Conservation (phyloP, 176 grass and related monocot species). For the Eremochloa ophiuroides region DNA sequence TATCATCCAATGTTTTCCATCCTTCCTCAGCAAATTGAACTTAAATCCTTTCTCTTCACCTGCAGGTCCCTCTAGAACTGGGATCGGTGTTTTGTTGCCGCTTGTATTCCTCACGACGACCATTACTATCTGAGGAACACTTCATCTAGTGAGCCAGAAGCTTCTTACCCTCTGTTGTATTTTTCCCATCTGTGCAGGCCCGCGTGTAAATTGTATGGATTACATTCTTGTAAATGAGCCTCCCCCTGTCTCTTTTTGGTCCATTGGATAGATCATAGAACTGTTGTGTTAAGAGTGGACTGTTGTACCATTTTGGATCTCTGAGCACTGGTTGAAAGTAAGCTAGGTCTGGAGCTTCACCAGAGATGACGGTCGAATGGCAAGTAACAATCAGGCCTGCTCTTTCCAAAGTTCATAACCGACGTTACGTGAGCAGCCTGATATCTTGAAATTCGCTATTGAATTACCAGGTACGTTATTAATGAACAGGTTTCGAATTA, state of each 20-base stretch:
- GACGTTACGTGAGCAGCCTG: not conserved
- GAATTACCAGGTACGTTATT: not conserved
- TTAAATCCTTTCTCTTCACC: not conserved
- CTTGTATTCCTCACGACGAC: slow-evolving; percentile 24
- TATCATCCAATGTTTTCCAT: not conserved
- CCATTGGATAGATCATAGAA: slow-evolving; percentile 36
- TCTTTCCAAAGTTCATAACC: not conserved
- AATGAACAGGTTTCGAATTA: not conserved
- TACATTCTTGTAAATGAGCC: slow-evolving; percentile 57
- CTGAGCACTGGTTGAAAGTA: slow-evolving; percentile 15
- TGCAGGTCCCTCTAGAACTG: slow-evolving; percentile 41
- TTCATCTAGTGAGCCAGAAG: slow-evolving; percentile 31
- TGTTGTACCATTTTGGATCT: slow-evolving; percentile 37
- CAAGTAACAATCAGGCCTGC: not conserved
- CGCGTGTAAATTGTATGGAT: slow-evolving; percentile 51
- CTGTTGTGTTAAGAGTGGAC: slow-evolving; percentile 23
- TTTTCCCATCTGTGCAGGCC: slow-evolving; percentile 43
- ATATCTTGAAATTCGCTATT: not conserved
- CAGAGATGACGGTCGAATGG: not conserved
- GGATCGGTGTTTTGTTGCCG: slow-evolving; percentile 28
- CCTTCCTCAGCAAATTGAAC: slow-evolving; percentile 7
- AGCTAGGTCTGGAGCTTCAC: not conserved
- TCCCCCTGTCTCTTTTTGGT: slow-evolving; percentile 23
- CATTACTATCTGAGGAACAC: slow-evolving; percentile 36
- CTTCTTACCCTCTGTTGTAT: not conserved